Conservation (phyloP, 2,329 filamentous ascomycete species). For the Gnomoniopsis sp. region DNA sequence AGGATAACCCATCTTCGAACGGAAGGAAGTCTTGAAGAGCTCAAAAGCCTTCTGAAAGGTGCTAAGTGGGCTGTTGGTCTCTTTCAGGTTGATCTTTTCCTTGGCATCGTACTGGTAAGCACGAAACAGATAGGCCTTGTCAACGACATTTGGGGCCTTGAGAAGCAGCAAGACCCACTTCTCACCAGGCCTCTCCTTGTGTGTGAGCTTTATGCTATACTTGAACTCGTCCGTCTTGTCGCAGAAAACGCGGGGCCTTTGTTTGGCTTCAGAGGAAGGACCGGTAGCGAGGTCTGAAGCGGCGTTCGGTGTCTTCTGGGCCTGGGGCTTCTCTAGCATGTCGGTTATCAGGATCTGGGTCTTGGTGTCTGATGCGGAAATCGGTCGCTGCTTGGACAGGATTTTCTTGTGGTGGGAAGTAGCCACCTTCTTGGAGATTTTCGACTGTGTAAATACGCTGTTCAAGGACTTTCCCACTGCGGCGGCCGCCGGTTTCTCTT, state of each 20-base stretch:
- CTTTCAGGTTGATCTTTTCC: constrained; percentile 16
- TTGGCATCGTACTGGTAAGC: constrained; percentile 45
- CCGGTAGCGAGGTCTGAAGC: neutral
- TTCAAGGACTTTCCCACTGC: neutral
- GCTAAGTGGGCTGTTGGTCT: neutral
- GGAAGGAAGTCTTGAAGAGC: constrained; percentile 56
- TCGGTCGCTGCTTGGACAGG: neutral
- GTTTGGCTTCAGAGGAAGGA: neutral
- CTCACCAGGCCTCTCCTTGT: neutral
- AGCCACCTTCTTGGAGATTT: neutral
- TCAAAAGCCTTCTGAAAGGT: constrained; percentile 35
- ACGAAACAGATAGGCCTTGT: constrained; percentile 56
- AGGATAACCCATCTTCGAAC: constrained; percentile 49
- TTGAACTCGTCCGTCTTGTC: constrained; percentile 57
- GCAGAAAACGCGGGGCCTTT: constrained; percentile 55
- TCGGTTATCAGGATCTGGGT: neutral
- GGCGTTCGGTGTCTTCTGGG: too few relatives aligned
- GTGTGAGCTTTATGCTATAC: constrained; percentile 59
- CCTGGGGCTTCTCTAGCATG: neutral
- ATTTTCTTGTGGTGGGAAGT: too few relatives aligned
- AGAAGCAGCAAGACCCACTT: constrained; percentile 54
- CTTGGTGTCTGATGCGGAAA: neutral
- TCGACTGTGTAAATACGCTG: too few relatives aligned
- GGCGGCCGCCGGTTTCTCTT: too few relatives aligned
- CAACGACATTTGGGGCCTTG: constrained; percentile 54